These are phyloP conservation scores for Ulota crispa DNA, from an alignment of 225 moss, liverwort and hornwort species.

Conservation along the genomic window DNA sequence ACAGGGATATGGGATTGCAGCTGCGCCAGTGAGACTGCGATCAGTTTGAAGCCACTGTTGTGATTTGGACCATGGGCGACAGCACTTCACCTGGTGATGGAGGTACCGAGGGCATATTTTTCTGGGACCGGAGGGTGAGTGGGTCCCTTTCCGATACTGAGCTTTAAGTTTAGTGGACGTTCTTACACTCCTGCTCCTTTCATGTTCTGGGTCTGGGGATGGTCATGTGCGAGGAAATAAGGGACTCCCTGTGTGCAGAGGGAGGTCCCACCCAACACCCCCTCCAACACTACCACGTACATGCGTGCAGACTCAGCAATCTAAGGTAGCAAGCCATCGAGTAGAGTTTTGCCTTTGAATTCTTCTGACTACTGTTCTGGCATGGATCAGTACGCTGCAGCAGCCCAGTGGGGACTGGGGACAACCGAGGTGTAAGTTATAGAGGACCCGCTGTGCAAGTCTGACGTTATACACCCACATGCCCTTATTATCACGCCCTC, in stretches of 20 bases:
- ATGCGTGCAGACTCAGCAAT: conserved; percentile 27
- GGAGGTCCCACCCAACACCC: conserved; percentile 27
- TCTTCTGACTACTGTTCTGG: background rate
- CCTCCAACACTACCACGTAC: conserved; percentile 17
- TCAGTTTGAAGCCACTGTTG: background rate
- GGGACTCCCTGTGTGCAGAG: conserved; percentile 7
- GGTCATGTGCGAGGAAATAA: conserved; percentile 24
- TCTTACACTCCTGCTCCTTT: conserved; percentile 29
- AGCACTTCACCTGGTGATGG: background rate
- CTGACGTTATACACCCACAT: background rate
- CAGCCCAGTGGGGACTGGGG: background rate
- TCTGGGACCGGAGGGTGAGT: conserved; percentile 16
- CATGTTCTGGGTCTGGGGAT: conserved; percentile 30
- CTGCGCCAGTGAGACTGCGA: background rate
- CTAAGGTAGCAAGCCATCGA: conserved; percentile 13
- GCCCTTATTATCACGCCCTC: background rate
- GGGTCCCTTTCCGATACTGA: conserved; percentile 21
- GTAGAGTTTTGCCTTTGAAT: background rate
- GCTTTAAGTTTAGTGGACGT: background rate
- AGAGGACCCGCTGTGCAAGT: background rate
- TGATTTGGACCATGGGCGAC: conserved; percentile 11
- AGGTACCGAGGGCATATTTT: background rate
- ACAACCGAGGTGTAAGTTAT: no score
- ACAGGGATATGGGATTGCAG: background rate
- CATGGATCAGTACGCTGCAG: background rate